Evolutionary conservation across 495 filamentous ascomycete genomes (phyloP).

Genomic region (Penicillium bialowiezense): DNA sequence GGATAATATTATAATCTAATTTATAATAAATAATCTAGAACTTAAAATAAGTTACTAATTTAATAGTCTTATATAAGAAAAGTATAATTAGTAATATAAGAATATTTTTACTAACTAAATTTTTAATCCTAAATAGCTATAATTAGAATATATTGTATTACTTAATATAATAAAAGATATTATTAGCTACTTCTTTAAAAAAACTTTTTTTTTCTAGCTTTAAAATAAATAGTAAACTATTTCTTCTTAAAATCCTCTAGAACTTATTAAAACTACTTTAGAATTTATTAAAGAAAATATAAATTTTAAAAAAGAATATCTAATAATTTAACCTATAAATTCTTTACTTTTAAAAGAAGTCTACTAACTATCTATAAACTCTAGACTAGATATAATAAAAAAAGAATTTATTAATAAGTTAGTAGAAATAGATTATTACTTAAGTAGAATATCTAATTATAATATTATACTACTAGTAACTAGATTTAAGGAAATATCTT

Average conservation of each 20-base stretch:
- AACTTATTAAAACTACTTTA: no score
- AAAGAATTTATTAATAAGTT: background rate
- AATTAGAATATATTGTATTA: background rate
- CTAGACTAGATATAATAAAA: background rate
- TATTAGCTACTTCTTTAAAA: slow-evolving; percentile 4
- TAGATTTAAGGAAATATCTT: background rate
- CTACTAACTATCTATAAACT: background rate
- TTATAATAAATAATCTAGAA: background rate
- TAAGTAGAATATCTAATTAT: background rate
- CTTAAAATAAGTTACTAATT: background rate
- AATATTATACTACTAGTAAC: background rate
- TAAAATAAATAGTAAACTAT: background rate
- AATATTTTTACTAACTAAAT: slow-evolving; percentile 1
- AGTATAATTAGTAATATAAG: background rate
- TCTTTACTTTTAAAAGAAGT: background rate
- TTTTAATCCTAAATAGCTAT: background rate
- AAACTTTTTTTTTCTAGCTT: background rate
- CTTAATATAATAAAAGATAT: slow-evolving; percentile 7
- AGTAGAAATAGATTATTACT: background rate
- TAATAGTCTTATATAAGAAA: slow-evolving; percentile 1
- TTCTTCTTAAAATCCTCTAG: background rate
- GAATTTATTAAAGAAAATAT: background rate
- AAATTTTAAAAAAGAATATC: background rate
- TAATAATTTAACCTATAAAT: background rate
- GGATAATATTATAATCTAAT: background rate